Evolutionary conservation across 2,329 filamentous ascomycete genomes (phyloP).

Genomic region (Alternaria arborescens): DNA sequence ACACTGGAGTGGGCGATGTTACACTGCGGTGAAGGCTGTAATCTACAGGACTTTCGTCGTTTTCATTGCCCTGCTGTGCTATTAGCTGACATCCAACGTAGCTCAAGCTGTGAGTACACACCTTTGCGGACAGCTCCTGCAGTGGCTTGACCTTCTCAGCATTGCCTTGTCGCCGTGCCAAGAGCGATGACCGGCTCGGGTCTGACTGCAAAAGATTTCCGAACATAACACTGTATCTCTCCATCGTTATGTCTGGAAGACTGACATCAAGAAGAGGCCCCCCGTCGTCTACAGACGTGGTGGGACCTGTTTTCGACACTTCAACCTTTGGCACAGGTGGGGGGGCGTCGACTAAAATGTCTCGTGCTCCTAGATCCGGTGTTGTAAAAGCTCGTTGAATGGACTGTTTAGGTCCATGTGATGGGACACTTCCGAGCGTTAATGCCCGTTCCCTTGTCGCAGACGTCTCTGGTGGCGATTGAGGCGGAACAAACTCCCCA

Average conservation of each 20-base stretch:
- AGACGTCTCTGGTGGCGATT: constrained; percentile 17
- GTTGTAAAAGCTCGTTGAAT: constrained; percentile 28
- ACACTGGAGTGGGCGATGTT: constrained; percentile 43
- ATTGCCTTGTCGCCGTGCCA: constrained; percentile 48
- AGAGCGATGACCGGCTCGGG: constrained; percentile 36
- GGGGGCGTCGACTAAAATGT: constrained; percentile 9
- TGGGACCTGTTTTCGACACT: constrained; percentile 20
- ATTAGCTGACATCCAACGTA: constrained; percentile 9
- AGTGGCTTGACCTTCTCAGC: constrained; percentile 46
- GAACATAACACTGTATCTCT: constrained; percentile 96
- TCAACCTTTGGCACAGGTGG: constrained; percentile 30
- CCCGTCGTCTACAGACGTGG: constrained; percentile 6
- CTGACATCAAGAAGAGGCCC: constrained; percentile 70
- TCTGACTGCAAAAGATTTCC: constrained; percentile 69
- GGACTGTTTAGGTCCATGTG: constrained; percentile 20
- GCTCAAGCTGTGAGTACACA: constrained; percentile 20
- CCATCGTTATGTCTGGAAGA: constrained; percentile 81
- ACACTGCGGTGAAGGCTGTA: constrained; percentile 37
- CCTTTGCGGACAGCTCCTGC: constrained; percentile 44
- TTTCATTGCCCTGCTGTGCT: constrained; percentile 26
- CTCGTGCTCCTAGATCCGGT: constrained; percentile 30
- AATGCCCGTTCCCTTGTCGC: constrained; percentile 29
- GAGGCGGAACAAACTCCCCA: constrained; percentile 20
- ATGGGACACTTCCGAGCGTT: constrained; percentile 27
- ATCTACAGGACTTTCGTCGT: constrained; percentile 27